Conservation (phyloP, 345 rosid species). For the Geranium rotundifolium region DNA sequence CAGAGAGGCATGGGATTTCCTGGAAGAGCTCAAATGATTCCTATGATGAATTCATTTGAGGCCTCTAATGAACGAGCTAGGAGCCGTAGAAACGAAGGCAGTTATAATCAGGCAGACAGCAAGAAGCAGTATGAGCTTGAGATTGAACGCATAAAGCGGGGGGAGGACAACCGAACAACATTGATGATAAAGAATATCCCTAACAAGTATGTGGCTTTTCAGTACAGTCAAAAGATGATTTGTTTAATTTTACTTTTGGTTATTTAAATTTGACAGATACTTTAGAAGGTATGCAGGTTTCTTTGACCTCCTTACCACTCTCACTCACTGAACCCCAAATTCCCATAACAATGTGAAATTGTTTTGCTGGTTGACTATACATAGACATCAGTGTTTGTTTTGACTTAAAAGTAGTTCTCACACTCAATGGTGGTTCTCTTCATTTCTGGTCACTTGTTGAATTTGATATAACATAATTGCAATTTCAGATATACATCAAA, state of each 20-base stretch:
- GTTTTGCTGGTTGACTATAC: background rate
- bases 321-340: background rate
- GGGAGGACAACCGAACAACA: conserved; percentile 57
- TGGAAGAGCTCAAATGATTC: conserved; percentile 53
- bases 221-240: background rate
- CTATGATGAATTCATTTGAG: conserved; percentile 28
- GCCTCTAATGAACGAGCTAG: conserved; percentile 40
- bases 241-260: background rate
- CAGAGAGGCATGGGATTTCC: conserved; percentile 63
- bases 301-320: background rate
- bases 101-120: conserved; percentile 31
- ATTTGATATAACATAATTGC: background rate
- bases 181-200: conserved; percentile 71
- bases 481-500: conserved; percentile 30
- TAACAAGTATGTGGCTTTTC: background rate
- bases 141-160: conserved; percentile 38
- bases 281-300: background rate
- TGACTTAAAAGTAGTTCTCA: too few species aligned
- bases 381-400: background rate
- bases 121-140: conserved; percentile 63
- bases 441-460: background rate
- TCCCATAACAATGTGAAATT: background rate
- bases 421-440: background rate
- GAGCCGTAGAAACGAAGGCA: conserved; percentile 46
- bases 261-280: too few species aligned